Percentiles rank a stretch among this genome's conserved stretches.
Conservation (phyloP, 106 monocot genomes). For the Allium sativum region DNA sequence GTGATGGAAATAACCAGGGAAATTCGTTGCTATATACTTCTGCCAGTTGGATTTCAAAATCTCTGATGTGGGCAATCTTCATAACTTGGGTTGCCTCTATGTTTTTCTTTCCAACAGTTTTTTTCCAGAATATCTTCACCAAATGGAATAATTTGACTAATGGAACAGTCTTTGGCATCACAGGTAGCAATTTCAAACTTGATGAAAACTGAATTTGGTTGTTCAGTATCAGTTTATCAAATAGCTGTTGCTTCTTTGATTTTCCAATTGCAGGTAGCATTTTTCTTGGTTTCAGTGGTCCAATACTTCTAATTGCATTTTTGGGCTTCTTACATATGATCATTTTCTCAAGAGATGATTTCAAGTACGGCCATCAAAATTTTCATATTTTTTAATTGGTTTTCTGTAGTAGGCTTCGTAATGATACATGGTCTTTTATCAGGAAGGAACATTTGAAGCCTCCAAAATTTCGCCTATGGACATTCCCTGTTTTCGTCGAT, state of each 20-base stretch:
- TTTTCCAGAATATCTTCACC: constrained; percentile 1
- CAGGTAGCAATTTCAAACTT: constrained; percentile 19
- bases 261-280: constrained; percentile 38
- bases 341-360: constrained; percentile 31
- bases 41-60: constrained; percentile 30
- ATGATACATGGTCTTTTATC: background rate
- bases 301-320: constrained; percentile 50
- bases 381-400: background rate
- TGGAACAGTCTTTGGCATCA: constrained; percentile 35
- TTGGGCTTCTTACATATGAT: constrained; percentile 53
- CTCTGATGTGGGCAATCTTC: constrained; percentile 56
- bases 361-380: constrained; percentile 19
- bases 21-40: constrained; percentile 8
- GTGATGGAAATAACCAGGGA: constrained; percentile 6
- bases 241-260: background rate
- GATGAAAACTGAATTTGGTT: no score
- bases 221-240: background rate
- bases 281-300: constrained; percentile 52
- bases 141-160: constrained; percentile 5
- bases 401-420: no score
- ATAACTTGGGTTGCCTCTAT: constrained; percentile 38
- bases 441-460: constrained; percentile 42
- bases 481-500: constrained; percentile 69
- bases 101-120: constrained; percentile 28
- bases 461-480: constrained; percentile 57